These are phyloP conservation scores for Sporothrix pallida DNA, from an alignment of 2,329 filamentous ascomycete species.

Conservation along the genomic window DNA sequence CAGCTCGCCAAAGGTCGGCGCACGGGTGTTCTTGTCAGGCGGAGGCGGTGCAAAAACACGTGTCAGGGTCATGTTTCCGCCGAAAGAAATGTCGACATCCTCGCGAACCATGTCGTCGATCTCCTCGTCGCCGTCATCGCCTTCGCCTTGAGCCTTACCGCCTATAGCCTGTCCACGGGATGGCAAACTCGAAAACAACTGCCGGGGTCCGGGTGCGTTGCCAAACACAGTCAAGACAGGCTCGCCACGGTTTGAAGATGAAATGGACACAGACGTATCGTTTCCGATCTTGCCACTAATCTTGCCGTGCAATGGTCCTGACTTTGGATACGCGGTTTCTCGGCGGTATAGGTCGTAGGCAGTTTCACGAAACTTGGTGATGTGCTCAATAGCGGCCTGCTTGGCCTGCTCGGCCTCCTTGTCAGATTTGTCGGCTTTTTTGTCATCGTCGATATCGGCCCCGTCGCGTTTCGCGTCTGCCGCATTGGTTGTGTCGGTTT, in stretches of 20 bases:
- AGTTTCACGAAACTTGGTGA: constrained; percentile 65
- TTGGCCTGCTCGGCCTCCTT: constrained; percentile 36
- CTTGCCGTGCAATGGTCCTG: constrained; percentile 41
- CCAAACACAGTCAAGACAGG: constrained; percentile 76
- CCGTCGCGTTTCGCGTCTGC: background rate
- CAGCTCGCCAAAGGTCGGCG: constrained; percentile 72
- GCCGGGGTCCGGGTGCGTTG: constrained; percentile 73
- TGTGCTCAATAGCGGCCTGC: constrained; percentile 51
- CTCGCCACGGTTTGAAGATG: constrained; percentile 50
- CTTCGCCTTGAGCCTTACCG: constrained; percentile 36
- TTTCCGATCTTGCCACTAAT: constrained; percentile 15
- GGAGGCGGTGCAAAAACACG: constrained; percentile 61
- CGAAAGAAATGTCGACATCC: constrained; percentile 34
- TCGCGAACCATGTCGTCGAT: constrained; percentile 60
- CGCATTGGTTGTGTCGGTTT: background rate
- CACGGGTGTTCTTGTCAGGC: constrained; percentile 56
- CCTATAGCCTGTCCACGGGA: constrained; percentile 48
- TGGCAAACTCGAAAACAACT: constrained; percentile 86
- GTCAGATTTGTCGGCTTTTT: background rate
- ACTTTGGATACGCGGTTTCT: constrained; percentile 60
- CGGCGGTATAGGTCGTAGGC: constrained; percentile 67
- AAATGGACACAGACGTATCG: background rate
- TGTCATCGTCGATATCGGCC: background rate
- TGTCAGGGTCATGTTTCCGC: constrained; percentile 64
- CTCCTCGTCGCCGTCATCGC: constrained; percentile 44